A percentile compares a stretch with the other conserved stretches of the same genome.
Conservation (phyloP, 192 early-diverging fungal species). For the Chytriomyces sp. region DNA sequence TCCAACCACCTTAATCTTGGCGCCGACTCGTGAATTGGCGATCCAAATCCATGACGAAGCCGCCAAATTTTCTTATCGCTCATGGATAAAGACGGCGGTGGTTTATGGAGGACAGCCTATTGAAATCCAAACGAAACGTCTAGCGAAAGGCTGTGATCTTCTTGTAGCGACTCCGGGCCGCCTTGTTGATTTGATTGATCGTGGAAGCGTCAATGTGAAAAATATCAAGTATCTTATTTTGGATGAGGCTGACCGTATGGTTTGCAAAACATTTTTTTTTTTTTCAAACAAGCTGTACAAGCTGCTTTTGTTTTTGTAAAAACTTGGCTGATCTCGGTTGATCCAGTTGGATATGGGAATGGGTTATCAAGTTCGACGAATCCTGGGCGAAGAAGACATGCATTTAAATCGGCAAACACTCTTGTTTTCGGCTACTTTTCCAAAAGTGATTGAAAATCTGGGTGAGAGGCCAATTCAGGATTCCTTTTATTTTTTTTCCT, state of each 20-base stretch:
- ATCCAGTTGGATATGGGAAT: conserved; percentile 85
- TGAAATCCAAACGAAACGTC: conserved; percentile 64
- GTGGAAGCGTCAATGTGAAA: conserved; percentile 86
- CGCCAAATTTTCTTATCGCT: conserved; percentile 79
- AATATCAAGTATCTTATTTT: conserved; percentile 87
- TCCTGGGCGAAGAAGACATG: conserved; percentile 22
- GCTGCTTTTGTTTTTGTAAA: no score
- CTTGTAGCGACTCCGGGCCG: conserved; percentile 93
- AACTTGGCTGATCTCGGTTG: conserved; percentile 24
- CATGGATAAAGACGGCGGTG: conserved; percentile 93
- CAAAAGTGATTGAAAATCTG: conserved; percentile 61
- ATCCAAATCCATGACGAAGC: conserved; percentile 88
- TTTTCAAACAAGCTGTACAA: no score
- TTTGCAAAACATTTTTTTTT: conserved; percentile 59
- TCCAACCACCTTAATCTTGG: conserved; percentile 63
- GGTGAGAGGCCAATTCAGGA: neutral
- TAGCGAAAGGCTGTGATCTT: conserved; percentile 88
- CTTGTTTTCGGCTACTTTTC: conserved; percentile 93
- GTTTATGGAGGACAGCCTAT: conserved; percentile 56
- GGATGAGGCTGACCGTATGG: conserved; percentile 90
- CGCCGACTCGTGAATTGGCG: conserved; percentile 91
- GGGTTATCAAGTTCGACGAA: conserved; percentile 82
- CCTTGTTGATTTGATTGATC: conserved; percentile 89
- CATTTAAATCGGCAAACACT: conserved; percentile 68
- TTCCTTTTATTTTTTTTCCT: no score